Evolutionary conservation across 768 basidiomycete species (phyloP).

Genomic region (Boletus rex-veris): DNA sequence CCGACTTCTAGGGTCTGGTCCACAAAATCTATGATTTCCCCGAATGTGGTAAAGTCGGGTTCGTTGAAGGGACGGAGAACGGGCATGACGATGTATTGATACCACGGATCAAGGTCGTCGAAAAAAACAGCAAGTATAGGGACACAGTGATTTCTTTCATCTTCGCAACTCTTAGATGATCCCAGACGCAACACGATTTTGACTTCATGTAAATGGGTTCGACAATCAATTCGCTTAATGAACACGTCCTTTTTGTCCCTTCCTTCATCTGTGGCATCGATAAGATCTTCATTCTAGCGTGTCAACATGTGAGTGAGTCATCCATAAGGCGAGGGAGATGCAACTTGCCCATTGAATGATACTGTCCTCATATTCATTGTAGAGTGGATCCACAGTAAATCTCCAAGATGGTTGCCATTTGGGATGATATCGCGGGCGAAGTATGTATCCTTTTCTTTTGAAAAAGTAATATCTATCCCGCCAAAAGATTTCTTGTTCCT

Average conservation of each 20-base stretch:
- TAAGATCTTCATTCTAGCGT: neutral
- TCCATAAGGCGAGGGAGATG: no score
- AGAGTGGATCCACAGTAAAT: neutral
- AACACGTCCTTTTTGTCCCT: neutral
- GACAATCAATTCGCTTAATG: constrained; percentile 9
- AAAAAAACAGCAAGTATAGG: no score
- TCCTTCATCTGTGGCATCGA: constrained; percentile 7
- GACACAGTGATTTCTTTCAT: neutral
- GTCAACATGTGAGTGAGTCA: no score
- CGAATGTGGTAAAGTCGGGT: constrained; percentile 21
- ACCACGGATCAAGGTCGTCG: neutral
- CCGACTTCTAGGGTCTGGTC: constrained; percentile 25
- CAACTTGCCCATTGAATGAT: constrained; percentile 2
- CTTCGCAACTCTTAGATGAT: neutral
- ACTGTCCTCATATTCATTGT: neutral
- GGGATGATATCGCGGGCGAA: constrained; percentile 26
- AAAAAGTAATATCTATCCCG: constrained; percentile 15
- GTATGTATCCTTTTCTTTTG: constrained; percentile 18
- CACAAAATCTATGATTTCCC: constrained; percentile 28
- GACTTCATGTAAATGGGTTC: constrained; percentile 3
- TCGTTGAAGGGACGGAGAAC: constrained; percentile 21
- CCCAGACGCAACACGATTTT: constrained; percentile 1
- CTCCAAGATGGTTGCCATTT: constrained; percentile 31
- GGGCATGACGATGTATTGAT: constrained; percentile 29
- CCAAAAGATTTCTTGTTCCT: constrained; percentile 13